Percentiles rank a stretch among this genome's conserved stretches.
Conservation (phyloP, 1,284 basidiomycete species). For the Cutaneotrichosporon cavernicola region DNA sequence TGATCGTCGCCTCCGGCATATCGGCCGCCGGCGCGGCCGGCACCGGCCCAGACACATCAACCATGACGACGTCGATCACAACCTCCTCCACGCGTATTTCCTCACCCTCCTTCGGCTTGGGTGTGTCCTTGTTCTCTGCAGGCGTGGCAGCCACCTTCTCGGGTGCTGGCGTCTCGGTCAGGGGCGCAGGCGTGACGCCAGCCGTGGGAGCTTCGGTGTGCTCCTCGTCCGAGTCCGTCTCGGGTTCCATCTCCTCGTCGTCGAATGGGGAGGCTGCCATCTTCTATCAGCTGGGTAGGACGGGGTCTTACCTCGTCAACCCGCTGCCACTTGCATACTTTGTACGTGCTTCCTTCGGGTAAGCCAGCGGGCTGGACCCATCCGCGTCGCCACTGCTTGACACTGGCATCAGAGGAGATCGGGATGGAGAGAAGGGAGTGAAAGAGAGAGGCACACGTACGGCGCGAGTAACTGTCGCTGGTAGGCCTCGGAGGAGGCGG, state of each 20-base stretch:
- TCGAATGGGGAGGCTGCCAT: conserved; percentile 21
- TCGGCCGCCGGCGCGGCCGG: conserved; percentile 1
- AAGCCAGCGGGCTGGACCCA: conserved; percentile 38
- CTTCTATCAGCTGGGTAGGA: background rate
- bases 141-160: conserved; percentile 15
- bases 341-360: conserved; percentile 39
- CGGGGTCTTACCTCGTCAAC: conserved; percentile 19
- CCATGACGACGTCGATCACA: conserved; percentile 1
- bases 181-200: conserved; percentile 16
- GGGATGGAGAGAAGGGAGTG: background rate
- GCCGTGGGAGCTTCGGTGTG: conserved; percentile 20
- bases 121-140: conserved; percentile 3
- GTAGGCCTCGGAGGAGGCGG: conserved; percentile 34
- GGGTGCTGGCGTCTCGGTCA: conserved; percentile 10
- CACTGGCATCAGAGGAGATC: conserved; percentile 23
- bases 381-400: conserved; percentile 40
- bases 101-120: conserved; percentile 2
- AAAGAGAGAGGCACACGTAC: conserved; percentile 23
- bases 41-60: background rate
- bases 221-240: conserved; percentile 16
- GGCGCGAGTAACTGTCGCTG: conserved; percentile 41
- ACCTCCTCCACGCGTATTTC: conserved; percentile 4
- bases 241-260: conserved; percentile 19
- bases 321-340: conserved; percentile 30
- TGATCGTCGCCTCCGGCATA: conserved; percentile 2